Base-by-base conservation (phyloP, 2,329 filamentous ascomycete species). In the Botrytis elliptica region DNA sequence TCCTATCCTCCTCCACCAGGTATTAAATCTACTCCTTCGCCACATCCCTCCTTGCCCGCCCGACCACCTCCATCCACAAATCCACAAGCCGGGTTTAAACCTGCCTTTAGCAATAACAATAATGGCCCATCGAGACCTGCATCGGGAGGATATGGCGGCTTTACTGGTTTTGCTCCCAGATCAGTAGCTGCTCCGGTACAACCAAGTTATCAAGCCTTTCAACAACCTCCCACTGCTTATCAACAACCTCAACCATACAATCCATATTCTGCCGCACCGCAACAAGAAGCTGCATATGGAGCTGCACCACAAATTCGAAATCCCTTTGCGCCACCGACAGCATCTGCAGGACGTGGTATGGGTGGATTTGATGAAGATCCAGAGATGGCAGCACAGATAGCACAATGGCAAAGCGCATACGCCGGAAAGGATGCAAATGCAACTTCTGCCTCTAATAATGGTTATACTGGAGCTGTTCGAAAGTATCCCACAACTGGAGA, bases 331-430 rank as follows among this genome's bases (percentile, higher is more conserved):
- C 86, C 88, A 22, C 91, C 92, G 36, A 86, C 85, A 75, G 83
- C 85, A 80, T 81, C 81, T 79, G 78, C 77, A 77, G 73, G 77
- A 78, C 78, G 82, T 80, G 76, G 81, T 77, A 78, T 80, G 69
- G 75, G 79, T 79, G 81, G 79, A 73, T 83, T 81, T 76, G 85
- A 86, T 76, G 89, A 86, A 80, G 88, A 97, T 79, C 90, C 93
- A 4, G 94, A 97, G 78, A 92, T 93, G 85, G 94, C 96, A 74
- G 94, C 93, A 44, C 93, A 97, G 82, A 95, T 98, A 75, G 94
- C 95, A 67, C 93, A 97, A 83, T 98, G 95, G 94, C 94, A 97
- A 83, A 95, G 92, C 83, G 93, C 94, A 40, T 97, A 97, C 83
- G 88, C 90, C 76, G 87, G 86, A 68, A 91, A 88, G 78, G 90